These are phyloP conservation scores for Lineolata rhizophorae DNA, from an alignment of 495 filamentous ascomycete genomes.

Conservation along the genomic window DNA sequence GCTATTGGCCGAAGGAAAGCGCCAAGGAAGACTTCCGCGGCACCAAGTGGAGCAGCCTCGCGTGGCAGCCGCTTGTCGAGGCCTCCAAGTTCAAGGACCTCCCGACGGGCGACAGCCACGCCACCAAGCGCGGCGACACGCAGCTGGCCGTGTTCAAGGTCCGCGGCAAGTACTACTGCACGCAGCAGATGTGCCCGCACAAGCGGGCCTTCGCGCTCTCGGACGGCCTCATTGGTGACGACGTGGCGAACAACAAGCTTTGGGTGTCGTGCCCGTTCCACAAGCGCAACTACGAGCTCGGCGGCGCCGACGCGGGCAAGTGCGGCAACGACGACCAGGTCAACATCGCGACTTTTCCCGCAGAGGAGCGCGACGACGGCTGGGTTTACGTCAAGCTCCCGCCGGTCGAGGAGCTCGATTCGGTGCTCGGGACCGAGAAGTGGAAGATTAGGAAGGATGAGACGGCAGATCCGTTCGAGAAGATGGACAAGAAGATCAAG, in stretches of 20 bases:
- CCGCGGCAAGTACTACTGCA: slow-evolving; percentile 64
- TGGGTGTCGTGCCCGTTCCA: slow-evolving; percentile 85
- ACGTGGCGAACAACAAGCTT: slow-evolving; percentile 29
- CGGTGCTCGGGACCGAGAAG: slow-evolving; percentile 53
- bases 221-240: slow-evolving; percentile 72
- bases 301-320: slow-evolving; percentile 39
- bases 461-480: slow-evolving; percentile 36
- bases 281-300: slow-evolving; percentile 77
- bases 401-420: slow-evolving; percentile 67
- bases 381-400: slow-evolving; percentile 76
- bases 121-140: slow-evolving; percentile 73
- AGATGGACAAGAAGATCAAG: slow-evolving; percentile 42
- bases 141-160: slow-evolving; percentile 85
- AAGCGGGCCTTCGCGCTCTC: slow-evolving; percentile 81
- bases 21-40: slow-evolving; percentile 53
- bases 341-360: slow-evolving; percentile 71
- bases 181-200: slow-evolving; percentile 96
- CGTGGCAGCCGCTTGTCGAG: slow-evolving; percentile 72
- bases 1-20: slow-evolving; percentile 59
- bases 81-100: slow-evolving; percentile 50
- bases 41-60: slow-evolving; percentile 46
- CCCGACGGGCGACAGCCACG: slow-evolving; percentile 46
- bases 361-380: slow-evolving; percentile 57
- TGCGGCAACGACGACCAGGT: slow-evolving; percentile 59
- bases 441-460: slow-evolving; percentile 71